Conservation (phyloP, 2,329 filamentous ascomycete species). For the Pyricularia sp. region DNA sequence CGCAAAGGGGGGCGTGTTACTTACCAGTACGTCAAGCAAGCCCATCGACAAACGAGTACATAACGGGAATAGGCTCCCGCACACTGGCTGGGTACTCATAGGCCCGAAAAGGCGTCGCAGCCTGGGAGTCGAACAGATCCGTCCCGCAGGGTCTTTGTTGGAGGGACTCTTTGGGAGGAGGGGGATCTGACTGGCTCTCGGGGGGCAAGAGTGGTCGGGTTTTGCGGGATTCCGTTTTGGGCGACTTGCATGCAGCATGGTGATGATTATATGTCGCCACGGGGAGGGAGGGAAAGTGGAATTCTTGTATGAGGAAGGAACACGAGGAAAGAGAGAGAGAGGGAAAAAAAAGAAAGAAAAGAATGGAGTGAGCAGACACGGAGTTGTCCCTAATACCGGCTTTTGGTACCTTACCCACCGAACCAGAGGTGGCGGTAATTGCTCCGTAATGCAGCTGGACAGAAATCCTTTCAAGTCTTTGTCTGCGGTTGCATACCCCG, state of each 20-base stretch:
- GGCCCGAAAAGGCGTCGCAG: neutral
- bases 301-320: neutral
- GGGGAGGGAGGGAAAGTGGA: neutral
- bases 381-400: no score
- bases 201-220: neutral
- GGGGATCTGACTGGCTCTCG: neutral
- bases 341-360: no score
- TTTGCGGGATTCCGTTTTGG: neutral
- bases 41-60: neutral
- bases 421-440: neutral
- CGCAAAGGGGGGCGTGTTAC: neutral
- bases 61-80: neutral
- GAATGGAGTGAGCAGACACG: no score
- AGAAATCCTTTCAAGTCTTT: no score
- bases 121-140: neutral
- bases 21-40: neutral
- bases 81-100: neutral
- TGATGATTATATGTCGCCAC: neutral
- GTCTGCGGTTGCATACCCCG: neutral
- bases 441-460: neutral
- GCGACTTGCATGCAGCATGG: neutral
- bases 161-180: neutral
- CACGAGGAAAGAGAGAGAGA: no score
- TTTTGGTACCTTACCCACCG: neutral
- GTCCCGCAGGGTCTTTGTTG: constrained; percentile 9